Base-by-base conservation (phyloP, 2,329 filamentous ascomycete species). In the Pseudogymnoascus destructans region DNA sequence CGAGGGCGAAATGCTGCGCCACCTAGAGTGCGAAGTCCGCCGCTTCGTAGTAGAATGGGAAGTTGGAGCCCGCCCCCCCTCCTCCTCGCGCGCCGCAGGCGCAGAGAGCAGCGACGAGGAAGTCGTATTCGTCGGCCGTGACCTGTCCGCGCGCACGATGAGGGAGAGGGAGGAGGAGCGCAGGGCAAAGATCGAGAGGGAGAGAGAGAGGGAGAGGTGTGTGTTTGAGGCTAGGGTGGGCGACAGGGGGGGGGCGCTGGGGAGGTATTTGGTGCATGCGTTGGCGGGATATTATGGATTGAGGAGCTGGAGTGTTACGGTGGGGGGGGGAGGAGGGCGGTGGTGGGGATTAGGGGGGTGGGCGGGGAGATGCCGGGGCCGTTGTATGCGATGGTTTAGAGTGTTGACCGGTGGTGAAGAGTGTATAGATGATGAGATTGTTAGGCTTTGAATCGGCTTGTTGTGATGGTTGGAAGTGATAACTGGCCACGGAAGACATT, bases 231-330 rank as follows among this genome's bases (percentile, higher is more conserved):
- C 87, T 55, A 81, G 85, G 3, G 96, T 95, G 74, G 90, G 88
- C 85, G 92, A 73, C 67, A 84, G 79, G 57, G 36, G 52, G 32
- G 57, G 40, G 23, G 58, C 57, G 27, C 55, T 54, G 61, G 92
- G 87, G 64, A 87, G 92, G 63, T 97, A 91, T 87, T 80, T 97
- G 58, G 89, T 95, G 1, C 91, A 97, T 71, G 87, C 88, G 59
- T 91, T 97, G 62, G 92, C 89, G 8, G 82, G 86, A 38, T 97
- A 97, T 71, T 97, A 97, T 69, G 91, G 52, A 21, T 33, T 55
- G 52, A 32, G 15, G 21, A 55, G 52, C 15, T 55, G 52, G 52
- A 55, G 52, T 33, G 90, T 46, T 61, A 85, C 85, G 0, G 78
- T 85, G 0, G 82, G 83, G 79, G 82, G n/a, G 79, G 85, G 57